These are phyloP conservation scores for Salix dunnii DNA, from an alignment of 345 rosid species.

Conservation along the genomic window DNA sequence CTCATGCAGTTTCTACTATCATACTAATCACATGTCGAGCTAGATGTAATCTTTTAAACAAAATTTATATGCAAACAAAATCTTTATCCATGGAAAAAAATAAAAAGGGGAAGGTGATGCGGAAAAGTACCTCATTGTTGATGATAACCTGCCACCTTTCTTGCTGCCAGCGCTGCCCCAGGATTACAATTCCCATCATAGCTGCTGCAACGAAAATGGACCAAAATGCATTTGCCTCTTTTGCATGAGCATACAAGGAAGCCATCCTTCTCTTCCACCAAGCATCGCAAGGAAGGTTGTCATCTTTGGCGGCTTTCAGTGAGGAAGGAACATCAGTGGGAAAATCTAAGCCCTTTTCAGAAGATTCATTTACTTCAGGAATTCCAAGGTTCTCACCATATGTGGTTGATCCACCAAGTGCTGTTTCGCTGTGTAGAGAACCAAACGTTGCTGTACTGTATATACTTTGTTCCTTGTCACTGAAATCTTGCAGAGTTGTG, in stretches of 20 bases:
- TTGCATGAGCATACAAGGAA: conserved; percentile 65
- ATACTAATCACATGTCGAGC: not conserved
- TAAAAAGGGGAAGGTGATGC: not conserved
- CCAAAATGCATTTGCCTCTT: conserved; percentile 88
- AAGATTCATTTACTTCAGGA: conserved; percentile 37
- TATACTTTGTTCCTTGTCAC: conserved; percentile 45
- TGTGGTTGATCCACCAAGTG: conserved; percentile 40
- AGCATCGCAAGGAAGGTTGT: conserved; percentile 66
- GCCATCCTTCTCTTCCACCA: conserved; percentile 96
- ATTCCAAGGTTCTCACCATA: conserved; percentile 33
- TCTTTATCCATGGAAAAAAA: not conserved
- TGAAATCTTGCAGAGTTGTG: conserved; percentile 30
- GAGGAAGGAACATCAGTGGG: conserved; percentile 36
- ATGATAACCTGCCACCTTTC: conserved; percentile 79
- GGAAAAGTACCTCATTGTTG: conserved; percentile 55
- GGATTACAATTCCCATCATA: conserved; percentile 83
- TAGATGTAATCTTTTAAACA: not conserved
- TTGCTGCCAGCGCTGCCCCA: conserved; percentile 95
- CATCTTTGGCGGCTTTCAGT: conserved; percentile 40
- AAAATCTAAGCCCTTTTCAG: conserved; percentile 28
- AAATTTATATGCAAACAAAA: not conserved
- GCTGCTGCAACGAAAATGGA: conserved; percentile 91
- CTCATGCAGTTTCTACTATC: not conserved
- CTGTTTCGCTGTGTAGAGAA: conserved; percentile 51
- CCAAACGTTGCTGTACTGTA: conserved; percentile 42